These are phyloP conservation scores for Tolypocladium ophioglossoides DNA, from an alignment of 2,329 filamentous ascomycete genomes.

Conservation along the genomic window DNA sequence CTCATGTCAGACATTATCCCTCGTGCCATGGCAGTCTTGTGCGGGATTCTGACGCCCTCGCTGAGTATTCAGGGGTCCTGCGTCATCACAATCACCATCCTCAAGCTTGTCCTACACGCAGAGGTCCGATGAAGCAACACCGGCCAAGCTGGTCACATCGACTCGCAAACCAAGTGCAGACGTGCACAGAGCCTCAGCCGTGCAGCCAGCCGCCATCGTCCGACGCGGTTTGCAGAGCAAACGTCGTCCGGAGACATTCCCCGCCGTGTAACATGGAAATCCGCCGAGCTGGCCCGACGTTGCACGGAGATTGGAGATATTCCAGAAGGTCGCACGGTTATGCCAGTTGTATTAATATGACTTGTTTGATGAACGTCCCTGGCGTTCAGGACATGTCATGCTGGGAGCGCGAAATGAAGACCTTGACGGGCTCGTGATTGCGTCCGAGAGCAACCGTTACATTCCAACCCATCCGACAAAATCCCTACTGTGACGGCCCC, in stretches of 20 bases:
- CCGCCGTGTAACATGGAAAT: too few species aligned
- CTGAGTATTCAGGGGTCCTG: not conserved
- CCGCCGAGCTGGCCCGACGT: not conserved
- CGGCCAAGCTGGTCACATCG: too few species aligned
- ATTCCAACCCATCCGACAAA: too few species aligned
- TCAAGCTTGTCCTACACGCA: not conserved
- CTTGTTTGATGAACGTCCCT: too few species aligned
- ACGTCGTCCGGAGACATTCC: not conserved
- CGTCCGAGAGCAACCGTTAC: too few species aligned
- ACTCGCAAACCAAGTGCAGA: not conserved
- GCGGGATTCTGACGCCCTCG: not conserved
- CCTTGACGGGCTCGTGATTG: too few species aligned
- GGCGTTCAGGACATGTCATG: too few species aligned
- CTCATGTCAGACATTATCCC: not conserved
- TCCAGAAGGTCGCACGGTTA: not conserved
- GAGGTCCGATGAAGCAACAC: too few species aligned
- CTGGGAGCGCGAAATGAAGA: too few species aligned
- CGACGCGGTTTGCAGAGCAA: constrained; percentile 2
- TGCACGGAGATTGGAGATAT: not conserved
- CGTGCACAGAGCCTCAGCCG: not conserved
- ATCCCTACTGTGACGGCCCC: too few species aligned
- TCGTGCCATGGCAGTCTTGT: not conserved
- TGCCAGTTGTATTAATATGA: not conserved
- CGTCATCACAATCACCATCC: not conserved
- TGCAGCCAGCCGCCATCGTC: not conserved